phyloP scores from a whole-genome alignment of 177 flowering plant genomes.

The Vitis hybrid region DNA sequence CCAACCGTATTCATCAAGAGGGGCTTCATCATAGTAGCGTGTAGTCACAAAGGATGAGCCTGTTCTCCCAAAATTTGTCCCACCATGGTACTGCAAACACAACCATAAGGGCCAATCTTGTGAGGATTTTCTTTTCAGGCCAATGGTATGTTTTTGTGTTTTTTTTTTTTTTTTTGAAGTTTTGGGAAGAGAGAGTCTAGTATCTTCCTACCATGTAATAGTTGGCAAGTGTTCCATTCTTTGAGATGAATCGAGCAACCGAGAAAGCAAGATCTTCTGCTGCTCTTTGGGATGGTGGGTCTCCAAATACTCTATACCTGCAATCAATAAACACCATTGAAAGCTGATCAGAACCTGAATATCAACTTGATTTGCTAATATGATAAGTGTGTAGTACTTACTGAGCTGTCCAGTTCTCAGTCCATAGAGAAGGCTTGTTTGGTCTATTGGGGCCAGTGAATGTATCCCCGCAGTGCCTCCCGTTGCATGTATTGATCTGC shows the following conservation, averaged over 20 bases:
- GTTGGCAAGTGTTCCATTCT: constrained; percentile 68
- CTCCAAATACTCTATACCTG: constrained; percentile 84
- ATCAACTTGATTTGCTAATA: not conserved
- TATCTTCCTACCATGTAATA: constrained; percentile 76
- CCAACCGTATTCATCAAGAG: constrained; percentile 89
- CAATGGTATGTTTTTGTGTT: not conserved
- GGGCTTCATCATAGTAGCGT: constrained; percentile 96
- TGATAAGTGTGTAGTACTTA: constrained; percentile 30
- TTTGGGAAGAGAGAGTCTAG: too few relatives aligned
- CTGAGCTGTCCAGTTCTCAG: constrained; percentile 99
- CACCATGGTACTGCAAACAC: constrained; percentile 73
- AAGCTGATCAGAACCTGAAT: not conserved
- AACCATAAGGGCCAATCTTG: not conserved
- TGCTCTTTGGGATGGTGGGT: constrained; percentile 85
- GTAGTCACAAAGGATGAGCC: constrained; percentile 67
- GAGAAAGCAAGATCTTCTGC: constrained; percentile 87
- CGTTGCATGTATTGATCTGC: constrained; percentile 87
- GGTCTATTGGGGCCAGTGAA: constrained; percentile 75
- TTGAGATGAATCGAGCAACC: constrained; percentile 83
- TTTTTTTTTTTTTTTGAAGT: too few relatives aligned
- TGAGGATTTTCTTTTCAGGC: not conserved
- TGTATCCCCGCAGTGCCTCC: constrained; percentile 85
- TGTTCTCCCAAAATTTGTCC: constrained; percentile 88
- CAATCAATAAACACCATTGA: constrained; percentile 7
- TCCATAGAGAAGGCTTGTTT: constrained; percentile 79